These are phyloP conservation scores for Trametes pubescens DNA, from an alignment of 1,284 basidiomycete species.

Conservation along the genomic window DNA sequence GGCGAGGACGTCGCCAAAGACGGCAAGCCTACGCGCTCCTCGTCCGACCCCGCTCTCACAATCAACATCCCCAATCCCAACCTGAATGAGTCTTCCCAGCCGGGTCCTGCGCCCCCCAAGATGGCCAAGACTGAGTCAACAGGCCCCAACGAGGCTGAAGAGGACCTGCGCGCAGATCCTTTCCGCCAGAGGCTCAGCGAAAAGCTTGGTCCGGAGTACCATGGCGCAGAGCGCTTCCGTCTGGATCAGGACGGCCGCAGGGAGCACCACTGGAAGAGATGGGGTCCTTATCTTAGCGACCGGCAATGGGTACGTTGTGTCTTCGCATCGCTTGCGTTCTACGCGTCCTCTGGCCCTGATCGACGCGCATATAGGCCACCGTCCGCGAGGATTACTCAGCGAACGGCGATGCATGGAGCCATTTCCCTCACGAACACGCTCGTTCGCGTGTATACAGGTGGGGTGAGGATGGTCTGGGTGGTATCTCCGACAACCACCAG, in stretches of 20 bases:
- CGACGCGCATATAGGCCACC: slow-evolving; percentile 71
- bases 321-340: slow-evolving; percentile 16
- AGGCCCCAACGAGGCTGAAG: slow-evolving; percentile 35
- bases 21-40: slow-evolving; percentile 37
- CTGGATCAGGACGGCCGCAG: slow-evolving; percentile 75
- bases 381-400: slow-evolving; percentile 98
- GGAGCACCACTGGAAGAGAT: slow-evolving; percentile 93
- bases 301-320: slow-evolving; percentile 88
- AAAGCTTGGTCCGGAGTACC: slow-evolving; percentile 65
- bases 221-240: slow-evolving; percentile 74
- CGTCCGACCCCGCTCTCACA: slow-evolving; percentile 62
- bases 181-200: slow-evolving; percentile 71
- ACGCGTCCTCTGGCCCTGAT: slow-evolving; percentile 10
- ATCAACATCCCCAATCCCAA: slow-evolving; percentile 80
- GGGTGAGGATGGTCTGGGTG: slow-evolving; percentile 98
- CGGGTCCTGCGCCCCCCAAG: slow-evolving; percentile 46
- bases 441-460: slow-evolving; percentile 96
- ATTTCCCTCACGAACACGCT: slow-evolving; percentile 96
- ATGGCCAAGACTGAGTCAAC: slow-evolving; percentile 49
- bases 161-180: slow-evolving; percentile 38
- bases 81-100: slow-evolving; percentile 20
- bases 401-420: slow-evolving; percentile 97
- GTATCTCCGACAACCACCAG: slow-evolving; percentile 96
- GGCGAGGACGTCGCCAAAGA: slow-evolving; percentile 24
- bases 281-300: slow-evolving; percentile 98